Evolutionary conservation across 495 filamentous ascomycete genomes (phyloP), one percentile per base, ranked within the genome.

Genomic region (Xylaria venustula): DNA sequence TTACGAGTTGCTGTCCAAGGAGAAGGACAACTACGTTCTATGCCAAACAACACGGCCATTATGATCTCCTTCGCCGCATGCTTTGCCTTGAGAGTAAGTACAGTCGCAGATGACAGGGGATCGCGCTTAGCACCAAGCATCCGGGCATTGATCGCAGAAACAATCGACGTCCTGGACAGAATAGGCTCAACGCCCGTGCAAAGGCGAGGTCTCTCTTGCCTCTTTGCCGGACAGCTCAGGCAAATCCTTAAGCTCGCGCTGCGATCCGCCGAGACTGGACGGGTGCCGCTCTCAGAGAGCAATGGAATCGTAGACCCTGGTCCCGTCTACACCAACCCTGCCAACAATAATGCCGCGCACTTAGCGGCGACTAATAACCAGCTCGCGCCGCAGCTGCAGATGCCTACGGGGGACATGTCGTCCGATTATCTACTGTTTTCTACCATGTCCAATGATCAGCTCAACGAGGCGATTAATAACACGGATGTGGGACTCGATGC

Each of bases 51-150:
- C 60, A 87, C 88, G 0, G 85, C 86, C 40, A 90, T 89, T 63
- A 90, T 89, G 88, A 89, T 90, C 22, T 88, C 87, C 4, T 90
- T 88, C 55, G 87, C 87, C 1, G 88, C 88, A 17, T 89, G 87
- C 64, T 87, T 88, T 47, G 86, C 87, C 1, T 76, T 90, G 20
- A 82, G 82, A 34, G 81, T 90, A 7, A 86, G 85, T 62, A 77
- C 83, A 1, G 81, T 85, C 52, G 79, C 83, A 11, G 73, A 80
- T 6, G 78, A 76, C 26, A 55, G 69, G 32, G 81, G 81, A 60
- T 86, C 83, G 9, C 86, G 81, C 42, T 71, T 89, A 3, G 85
- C 87, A 8, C 87, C 87, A 1, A 90, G 88, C 55, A 85, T 90
- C 6, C 74, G 86, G 14, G 82, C 81, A 12, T 72, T 90, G 20